Base-by-base conservation (phyloP, 2,329 filamentous ascomycete genomes). In the Neonectria magnoliae region DNA sequence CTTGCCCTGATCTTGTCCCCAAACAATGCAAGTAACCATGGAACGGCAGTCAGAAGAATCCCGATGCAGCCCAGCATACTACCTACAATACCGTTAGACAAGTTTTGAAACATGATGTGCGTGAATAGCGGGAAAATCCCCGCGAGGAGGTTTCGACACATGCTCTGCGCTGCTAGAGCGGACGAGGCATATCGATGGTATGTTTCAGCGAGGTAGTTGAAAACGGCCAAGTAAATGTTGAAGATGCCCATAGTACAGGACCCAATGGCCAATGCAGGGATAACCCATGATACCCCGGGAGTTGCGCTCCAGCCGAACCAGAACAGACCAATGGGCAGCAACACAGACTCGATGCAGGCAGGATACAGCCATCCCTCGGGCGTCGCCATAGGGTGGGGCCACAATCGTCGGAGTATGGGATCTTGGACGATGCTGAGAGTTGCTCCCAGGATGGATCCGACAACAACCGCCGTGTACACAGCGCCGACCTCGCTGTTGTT, bases 201-300 rank as follows among this genome's bases (percentile, higher is more conserved):
- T 1, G 85, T 87, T 75, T 92, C 90, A 3, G 89, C 89, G 4
- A 91, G 79, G 69, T 91, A 92, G 71, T 91, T 90, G 79, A 92
- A 89, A 0, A 90, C 88, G 1, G 89, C 87, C 1, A 92, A 81
- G 71, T 90, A 91, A 53, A 92, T 89, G 29, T 84, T 86, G 76
- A 90, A 91, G 64, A 92, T 91, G 45, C 90, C 85, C 76, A 91
- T 87, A 0, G 88, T 90, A 1, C 89, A 88, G 55, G 87, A 86
- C 0, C 81, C 85, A 4, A 93, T 81, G 0, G 87, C 89, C 5
- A 92, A 77, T 0, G 85, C 79, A 0, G 90, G 90, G 0, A 87
- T 85, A 33, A 91, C 87, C 90, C 90, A 93, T 50, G 83, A 86
- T 0, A 88, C 79, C 0, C 76, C 77, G 62, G 67, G 77, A 0